These are phyloP conservation scores for Teunomyces stri DNA, from an alignment of 805 yeast species.

Conservation along the genomic window DNA sequence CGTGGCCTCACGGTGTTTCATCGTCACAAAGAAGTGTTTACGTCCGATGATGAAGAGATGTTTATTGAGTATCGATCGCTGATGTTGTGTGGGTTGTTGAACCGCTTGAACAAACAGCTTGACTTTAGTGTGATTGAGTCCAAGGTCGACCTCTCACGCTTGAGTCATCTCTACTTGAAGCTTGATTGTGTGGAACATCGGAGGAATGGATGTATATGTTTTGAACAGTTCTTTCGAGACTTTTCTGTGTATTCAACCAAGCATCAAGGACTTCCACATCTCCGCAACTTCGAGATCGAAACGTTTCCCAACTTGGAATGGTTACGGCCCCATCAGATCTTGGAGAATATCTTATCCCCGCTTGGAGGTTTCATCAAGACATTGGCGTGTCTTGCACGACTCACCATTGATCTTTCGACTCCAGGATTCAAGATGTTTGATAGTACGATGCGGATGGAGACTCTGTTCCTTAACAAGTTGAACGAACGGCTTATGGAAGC, in stretches of 20 bases:
- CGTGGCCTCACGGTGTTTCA: constrained; percentile 31
- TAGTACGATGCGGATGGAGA: constrained; percentile 27
- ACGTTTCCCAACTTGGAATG: constrained; percentile 33
- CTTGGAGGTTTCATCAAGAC: constrained; percentile 28
- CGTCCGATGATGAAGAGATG: constrained; percentile 10
- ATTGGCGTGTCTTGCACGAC: constrained; percentile 19
- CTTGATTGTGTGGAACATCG: constrained; percentile 31
- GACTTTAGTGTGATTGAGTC: constrained; percentile 17
- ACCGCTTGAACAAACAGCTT: constrained; percentile 17
- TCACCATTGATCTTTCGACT: constrained; percentile 32
- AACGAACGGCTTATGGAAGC: constrained; percentile 36
- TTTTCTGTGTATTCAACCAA: constrained; percentile 18
- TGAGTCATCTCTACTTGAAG: constrained; percentile 24
- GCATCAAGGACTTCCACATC: constrained; percentile 30
- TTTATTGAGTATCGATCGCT: not conserved
- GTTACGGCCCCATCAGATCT: constrained; percentile 33
- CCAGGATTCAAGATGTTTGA: constrained; percentile 39
- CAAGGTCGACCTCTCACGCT: constrained; percentile 23
- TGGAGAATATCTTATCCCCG: constrained; percentile 29
- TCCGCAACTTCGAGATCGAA: constrained; percentile 27
- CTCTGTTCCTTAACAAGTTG: constrained; percentile 26
- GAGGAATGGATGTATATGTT: constrained; percentile 24
- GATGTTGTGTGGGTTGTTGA: constrained; percentile 7
- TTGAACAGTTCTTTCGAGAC: constrained; percentile 25
- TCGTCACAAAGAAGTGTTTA: constrained; percentile 26